A percentile compares a stretch with the other conserved stretches of the same genome.
phyloP scores from a whole-genome alignment of 768 basidiomycete genomes.

The Rhizopogon vesiculosus region DNA sequence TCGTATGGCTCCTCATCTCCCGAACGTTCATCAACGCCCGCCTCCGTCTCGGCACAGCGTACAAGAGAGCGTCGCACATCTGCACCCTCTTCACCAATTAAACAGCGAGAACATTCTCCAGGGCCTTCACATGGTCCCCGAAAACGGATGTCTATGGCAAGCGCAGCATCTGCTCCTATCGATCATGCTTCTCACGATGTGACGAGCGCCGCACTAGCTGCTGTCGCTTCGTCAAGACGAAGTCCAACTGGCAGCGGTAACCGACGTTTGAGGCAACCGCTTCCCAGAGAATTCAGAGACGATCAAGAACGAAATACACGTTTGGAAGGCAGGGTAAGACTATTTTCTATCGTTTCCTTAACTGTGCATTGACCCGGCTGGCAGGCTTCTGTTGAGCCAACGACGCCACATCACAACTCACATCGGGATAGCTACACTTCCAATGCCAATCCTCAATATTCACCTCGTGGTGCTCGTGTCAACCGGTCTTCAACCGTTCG shows the following conservation, averaged over 20 bases:
- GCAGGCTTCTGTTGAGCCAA: conserved; percentile 32
- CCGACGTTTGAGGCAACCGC: conserved; percentile 42
- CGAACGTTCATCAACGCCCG: conserved; percentile 32
- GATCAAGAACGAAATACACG: conserved; percentile 22
- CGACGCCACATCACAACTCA: conserved; percentile 31
- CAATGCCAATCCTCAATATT: conserved; percentile 19
- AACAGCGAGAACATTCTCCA: conserved; percentile 32
- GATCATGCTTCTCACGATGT: conserved; percentile 32
- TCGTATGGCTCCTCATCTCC: conserved; percentile 34
- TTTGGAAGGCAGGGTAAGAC: conserved; percentile 39
- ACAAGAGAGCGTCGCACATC: conserved; percentile 43
- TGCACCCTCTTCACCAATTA: conserved; percentile 42
- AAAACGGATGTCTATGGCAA: conserved; percentile 37
- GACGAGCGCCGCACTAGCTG: conserved; percentile 54
- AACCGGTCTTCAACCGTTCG: conserved; percentile 43
- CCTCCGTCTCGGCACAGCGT: conserved; percentile 19
- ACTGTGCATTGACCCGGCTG: conserved; percentile 1
- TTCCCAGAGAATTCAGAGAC: conserved; percentile 46
- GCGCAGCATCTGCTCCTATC: conserved; percentile 24
- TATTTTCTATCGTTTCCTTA: background rate
- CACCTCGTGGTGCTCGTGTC: conserved; percentile 26
- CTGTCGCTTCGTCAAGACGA: conserved; percentile 52
- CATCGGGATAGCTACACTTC: conserved; percentile 18
- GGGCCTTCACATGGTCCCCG: conserved; percentile 37
- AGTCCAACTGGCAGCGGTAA: conserved; percentile 36